Conservation (phyloP, 1,139 yeast species). For the Yamadazyma songkhlaensis region DNA sequence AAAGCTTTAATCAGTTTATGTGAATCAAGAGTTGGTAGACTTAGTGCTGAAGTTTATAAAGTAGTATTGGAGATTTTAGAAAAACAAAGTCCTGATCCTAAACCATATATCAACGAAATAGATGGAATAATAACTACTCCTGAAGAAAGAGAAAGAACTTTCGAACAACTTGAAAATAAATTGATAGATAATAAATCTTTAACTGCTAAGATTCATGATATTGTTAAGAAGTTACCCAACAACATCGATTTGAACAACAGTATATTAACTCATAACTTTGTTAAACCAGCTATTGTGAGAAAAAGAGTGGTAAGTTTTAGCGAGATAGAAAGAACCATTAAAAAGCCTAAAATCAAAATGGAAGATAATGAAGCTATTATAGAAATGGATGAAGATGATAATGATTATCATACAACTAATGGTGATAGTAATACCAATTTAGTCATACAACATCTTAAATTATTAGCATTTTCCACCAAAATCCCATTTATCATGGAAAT, state of each 20-base stretch:
- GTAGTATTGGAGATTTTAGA: slow-evolving; percentile 60
- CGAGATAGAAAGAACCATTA: slow-evolving; percentile 20
- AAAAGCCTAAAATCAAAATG: slow-evolving; percentile 43
- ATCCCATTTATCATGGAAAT: slow-evolving; percentile 47
- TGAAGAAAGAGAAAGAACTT: slow-evolving; percentile 29
- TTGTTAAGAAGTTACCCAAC: slow-evolving; percentile 44
- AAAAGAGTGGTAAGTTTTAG: slow-evolving; percentile 25
- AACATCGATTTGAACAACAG: slow-evolving; percentile 49
- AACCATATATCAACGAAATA: slow-evolving; percentile 29
- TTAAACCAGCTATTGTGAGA: slow-evolving; percentile 23
- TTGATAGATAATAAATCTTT: slow-evolving; percentile 40
- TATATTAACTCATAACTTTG: slow-evolving; percentile 37
- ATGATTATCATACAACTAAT: slow-evolving; percentile 5
- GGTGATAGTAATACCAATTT: slow-evolving; percentile 19
- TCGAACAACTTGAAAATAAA: slow-evolving; percentile 30
- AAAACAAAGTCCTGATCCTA: slow-evolving; percentile 44
- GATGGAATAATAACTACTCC: slow-evolving; percentile 42
- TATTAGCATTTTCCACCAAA: slow-evolving; percentile 42
- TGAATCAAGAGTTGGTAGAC: slow-evolving; percentile 64
- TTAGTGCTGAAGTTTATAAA: slow-evolving; percentile 65
- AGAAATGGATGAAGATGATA: slow-evolving; percentile 3
- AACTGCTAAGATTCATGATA: slow-evolving; percentile 53
- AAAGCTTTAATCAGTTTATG: slow-evolving; percentile 62
- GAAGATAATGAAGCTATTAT: slow-evolving; percentile 29
- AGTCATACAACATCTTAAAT: slow-evolving; percentile 50